Base-by-base conservation (phyloP, 306 rosid genomes). In the Vachellia pachyceras region DNA sequence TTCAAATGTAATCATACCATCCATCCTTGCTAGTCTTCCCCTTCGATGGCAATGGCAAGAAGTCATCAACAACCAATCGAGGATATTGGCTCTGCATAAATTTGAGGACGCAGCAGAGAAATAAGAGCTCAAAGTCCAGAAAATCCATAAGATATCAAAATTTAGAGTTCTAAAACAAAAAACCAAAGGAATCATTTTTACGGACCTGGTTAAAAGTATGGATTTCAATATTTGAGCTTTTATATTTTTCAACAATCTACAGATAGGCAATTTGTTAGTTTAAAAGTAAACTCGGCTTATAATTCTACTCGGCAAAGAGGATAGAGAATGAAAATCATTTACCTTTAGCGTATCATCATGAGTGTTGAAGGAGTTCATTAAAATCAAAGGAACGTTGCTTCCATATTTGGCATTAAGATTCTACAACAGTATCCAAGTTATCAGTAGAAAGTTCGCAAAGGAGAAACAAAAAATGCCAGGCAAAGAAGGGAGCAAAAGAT, bases 341-440 rank as follows among this genome's bases (percentile, higher is more conserved):
- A 95, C 99, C 97, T 88, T 91, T 39, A 73, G 88, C 61, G 99
- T 95, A 79, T 95, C 96, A 37, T 95, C 99, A 78, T 95, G 96
- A 78, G 99, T 95, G 89, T 93, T 91, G 91, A 95, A 95, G 37
- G 99, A 95, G 86, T 95, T 95, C 98, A 95, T 95, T 83, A 95
- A 86, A 76, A 95, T 97, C 86, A 95, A 79, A 35, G 98, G 99
- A 86, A 95, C 98, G 60, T 80, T 88, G 94, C 96, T 91, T 29
- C 98, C 97, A 29, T 93, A 93, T 87, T 88, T 91, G 63, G 91
- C 83, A 80, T 95, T 95, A 83, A 95, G 96, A 85, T 85, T 88
- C 99, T 95, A 81, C 78, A 87, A 55, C 1, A 49, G 4, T 10
- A 10, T 22, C 12, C 35, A 52, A 73, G 60, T 55, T 76, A 73